These are phyloP conservation scores for Cutaneotrichosporon dermatis DNA, from an alignment of 1,284 basidiomycete genomes.

Conservation along the genomic window DNA sequence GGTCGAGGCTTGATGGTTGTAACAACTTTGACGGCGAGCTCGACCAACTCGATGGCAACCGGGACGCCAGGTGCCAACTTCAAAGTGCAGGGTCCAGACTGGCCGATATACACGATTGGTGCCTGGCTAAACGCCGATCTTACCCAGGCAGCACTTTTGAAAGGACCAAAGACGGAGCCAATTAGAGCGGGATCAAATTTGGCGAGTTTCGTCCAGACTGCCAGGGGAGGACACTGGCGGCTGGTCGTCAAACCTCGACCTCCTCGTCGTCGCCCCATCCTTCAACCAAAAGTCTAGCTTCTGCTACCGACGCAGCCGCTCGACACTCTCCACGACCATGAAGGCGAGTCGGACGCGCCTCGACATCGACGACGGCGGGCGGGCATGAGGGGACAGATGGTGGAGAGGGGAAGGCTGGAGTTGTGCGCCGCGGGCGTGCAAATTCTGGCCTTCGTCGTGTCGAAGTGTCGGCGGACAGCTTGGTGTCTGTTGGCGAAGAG, in stretches of 20 bases:
- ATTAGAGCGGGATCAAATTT: too few species aligned
- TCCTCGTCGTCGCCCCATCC: conserved; percentile 4
- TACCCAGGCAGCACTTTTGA: too few species aligned
- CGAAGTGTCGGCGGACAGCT: too few species aligned
- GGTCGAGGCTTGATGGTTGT: conserved; percentile 8
- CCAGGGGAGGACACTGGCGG: too few species aligned
- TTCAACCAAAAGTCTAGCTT: conserved; percentile 7
- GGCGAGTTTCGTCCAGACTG: too few species aligned
- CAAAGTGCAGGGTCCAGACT: too few species aligned
- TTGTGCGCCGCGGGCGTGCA: not conserved
- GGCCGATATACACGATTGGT: too few species aligned
- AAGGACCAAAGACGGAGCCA: too few species aligned
- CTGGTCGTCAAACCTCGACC: not conserved
- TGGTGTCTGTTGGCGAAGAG: too few species aligned
- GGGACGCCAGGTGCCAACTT: too few species aligned
- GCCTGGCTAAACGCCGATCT: too few species aligned
- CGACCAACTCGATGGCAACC: too few species aligned
- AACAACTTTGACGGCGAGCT: not conserved
- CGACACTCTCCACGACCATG: conserved; percentile 2
- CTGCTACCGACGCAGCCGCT: conserved; percentile 3
- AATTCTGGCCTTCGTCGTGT: not conserved
- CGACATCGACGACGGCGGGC: not conserved
- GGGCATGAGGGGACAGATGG: not conserved
- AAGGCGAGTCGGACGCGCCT: conserved; percentile 5
- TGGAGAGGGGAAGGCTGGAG: not conserved